Evolutionary conservation across 169 alveolate genomes (phyloP), one percentile per base, ranked within the genome.

Genomic region (Cytauxzoon felis): DNA sequence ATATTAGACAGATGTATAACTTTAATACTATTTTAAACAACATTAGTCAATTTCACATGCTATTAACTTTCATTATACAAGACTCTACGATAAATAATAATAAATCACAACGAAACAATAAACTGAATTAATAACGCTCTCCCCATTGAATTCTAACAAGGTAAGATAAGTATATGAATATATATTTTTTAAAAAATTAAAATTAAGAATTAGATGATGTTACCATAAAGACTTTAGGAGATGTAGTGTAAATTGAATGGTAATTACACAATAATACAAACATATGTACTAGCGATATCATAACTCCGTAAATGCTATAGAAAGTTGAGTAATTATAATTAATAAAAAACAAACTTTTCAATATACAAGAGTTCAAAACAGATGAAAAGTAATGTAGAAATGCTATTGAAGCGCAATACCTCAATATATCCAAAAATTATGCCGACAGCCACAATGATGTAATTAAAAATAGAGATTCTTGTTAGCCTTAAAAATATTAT

Each of bases 221-320:
- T 13, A 59, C 56, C 69, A 59, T 59, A 40, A 59, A 59, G 18
- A 59, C 69, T 45, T 59, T 59, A 9, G 69, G 69, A 21, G 69
- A 43, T 33, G 42, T 43, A 33, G 42, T 59, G 24, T 59, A 59
- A 24, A 59, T 40, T 34, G 69, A 59, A 33, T 59, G 69, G 21
- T 59, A 59, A 57, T 59, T 59, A 30, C 24, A 32, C n/a, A 59
- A 23, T 19, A 59, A 42, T 32, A 59, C 69, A 21, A 29, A 32
- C 8, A 59, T 27, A 29, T 59, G 69, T 24, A 59, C 64, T 19
- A 29, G 47, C 23, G 69, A 59, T 57, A 59, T 8, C 52, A 59
- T 3, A 45, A 59, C 69, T 9, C 61, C 69, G 69, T 59, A 59
- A 6, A 59, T 59, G 43, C 69, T 59, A 40, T 3, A 40, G n/a